Evolutionary conservation across 2,329 filamentous ascomycete species (phyloP).

Genomic region (Xylariales sp.): DNA sequence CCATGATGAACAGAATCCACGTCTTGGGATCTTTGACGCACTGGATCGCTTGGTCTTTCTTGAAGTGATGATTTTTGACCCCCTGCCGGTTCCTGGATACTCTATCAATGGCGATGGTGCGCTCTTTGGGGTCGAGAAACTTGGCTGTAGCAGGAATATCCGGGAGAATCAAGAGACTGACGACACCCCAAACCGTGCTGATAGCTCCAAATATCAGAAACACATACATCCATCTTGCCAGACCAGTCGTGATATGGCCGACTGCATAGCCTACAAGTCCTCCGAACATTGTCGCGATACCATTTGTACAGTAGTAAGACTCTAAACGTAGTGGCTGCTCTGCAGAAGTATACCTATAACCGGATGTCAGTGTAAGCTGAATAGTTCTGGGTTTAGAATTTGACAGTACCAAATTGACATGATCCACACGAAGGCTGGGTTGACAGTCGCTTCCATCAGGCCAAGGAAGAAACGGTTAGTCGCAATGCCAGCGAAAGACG

Average conservation of each 20-base stretch:
- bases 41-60: constrained; percentile 41
- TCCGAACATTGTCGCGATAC: constrained; percentile 58
- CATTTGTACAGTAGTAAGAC: constrained; percentile 54
- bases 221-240: constrained; percentile 31
- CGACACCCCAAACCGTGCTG: constrained; percentile 50
- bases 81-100: constrained; percentile 47
- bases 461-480: constrained; percentile 52
- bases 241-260: constrained; percentile 46
- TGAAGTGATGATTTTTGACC: constrained; percentile 48
- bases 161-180: constrained; percentile 54
- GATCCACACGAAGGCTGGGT: constrained; percentile 42
- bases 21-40: constrained; percentile 45
- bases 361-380: too few relatives aligned
- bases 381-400: too few relatives aligned
- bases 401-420: constrained; percentile 30
- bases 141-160: constrained; percentile 58
- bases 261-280: constrained; percentile 54
- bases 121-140: constrained; percentile 55
- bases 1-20: constrained; percentile 51
- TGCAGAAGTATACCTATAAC: constrained; percentile 27
- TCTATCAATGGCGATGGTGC: constrained; percentile 47
- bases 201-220: constrained; percentile 56
- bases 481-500: constrained; percentile 50
- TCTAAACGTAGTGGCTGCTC: constrained; percentile 50
- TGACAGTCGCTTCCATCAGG: constrained; percentile 50